A percentile compares a stretch with the other conserved stretches of the same genome.
phyloP scores from a whole-genome alignment of 495 filamentous ascomycete species.

The Trichodelitschia bisporula region DNA sequence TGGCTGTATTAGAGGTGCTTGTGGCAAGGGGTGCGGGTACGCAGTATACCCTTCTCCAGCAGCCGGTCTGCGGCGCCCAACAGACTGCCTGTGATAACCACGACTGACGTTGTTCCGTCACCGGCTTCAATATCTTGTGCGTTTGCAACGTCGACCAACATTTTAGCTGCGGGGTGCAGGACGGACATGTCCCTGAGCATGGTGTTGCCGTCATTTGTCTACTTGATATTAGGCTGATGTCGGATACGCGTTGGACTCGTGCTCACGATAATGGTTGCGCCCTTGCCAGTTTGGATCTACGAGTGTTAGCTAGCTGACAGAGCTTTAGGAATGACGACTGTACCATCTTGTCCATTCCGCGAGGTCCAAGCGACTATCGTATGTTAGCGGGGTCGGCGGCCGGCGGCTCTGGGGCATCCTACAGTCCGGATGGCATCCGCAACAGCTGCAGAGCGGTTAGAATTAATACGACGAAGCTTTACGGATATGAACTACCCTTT shows the following conservation, averaged over 20 bases:
- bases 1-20: slow-evolving; percentile 2
- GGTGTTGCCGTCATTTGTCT: slow-evolving; percentile 95
- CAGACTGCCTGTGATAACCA: slow-evolving; percentile 87
- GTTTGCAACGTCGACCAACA: slow-evolving; percentile 91
- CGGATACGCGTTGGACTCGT: slow-evolving; percentile 3
- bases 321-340: slow-evolving; percentile 1
- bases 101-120: slow-evolving; percentile 94
- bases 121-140: slow-evolving; percentile 97
- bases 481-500: slow-evolving; percentile 40
- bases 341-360: slow-evolving; percentile 93
- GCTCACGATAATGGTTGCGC: slow-evolving; percentile 73
- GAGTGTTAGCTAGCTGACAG: slow-evolving; percentile 9
- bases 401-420: too few relatives aligned
- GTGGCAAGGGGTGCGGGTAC: not conserved
- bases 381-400: too few relatives aligned
- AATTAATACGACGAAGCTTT: slow-evolving; percentile 4
- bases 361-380: slow-evolving; percentile 39
- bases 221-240: slow-evolving; percentile 12
- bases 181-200: slow-evolving; percentile 98
- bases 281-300: slow-evolving; percentile 77
- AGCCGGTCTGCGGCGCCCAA: slow-evolving; percentile 82
- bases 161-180: slow-evolving; percentile 94
- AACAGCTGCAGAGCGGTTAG: slow-evolving; percentile 34
- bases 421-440: slow-evolving; percentile 87
- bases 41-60: slow-evolving; percentile 42